Evolutionary conservation across 371 early-diverging fungal genomes (phyloP).

Genomic region (Mortierella sp.): DNA sequence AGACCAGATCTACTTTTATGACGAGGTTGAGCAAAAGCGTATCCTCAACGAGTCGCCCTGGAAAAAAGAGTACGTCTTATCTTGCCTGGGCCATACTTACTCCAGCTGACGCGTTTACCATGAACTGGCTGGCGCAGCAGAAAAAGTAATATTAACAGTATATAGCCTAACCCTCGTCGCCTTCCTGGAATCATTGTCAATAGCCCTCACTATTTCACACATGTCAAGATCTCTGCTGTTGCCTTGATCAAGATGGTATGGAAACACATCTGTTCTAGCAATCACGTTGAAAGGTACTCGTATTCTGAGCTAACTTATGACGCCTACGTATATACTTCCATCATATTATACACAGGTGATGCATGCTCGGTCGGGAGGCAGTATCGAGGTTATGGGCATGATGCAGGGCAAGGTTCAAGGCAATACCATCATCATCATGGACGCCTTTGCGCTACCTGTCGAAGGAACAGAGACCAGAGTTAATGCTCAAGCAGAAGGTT

Average conservation of each 20-base stretch:
- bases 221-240: slow-evolving; percentile 93
- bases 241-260: slow-evolving; percentile 97
- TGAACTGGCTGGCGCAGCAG: slow-evolving; percentile 35
- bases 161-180: no score
- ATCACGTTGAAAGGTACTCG: background rate
- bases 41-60: slow-evolving; percentile 80
- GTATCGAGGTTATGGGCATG: slow-evolving; percentile 97
- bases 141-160: no score
- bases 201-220: slow-evolving; percentile 92
- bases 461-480: slow-evolving; percentile 99
- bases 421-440: slow-evolving; percentile 94
- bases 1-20: slow-evolving; percentile 84
- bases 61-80: slow-evolving; percentile 77
- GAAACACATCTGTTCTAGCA: background rate
- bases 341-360: slow-evolving; percentile 71
- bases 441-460: slow-evolving; percentile 97
- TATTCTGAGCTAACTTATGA: background rate
- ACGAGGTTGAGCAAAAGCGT: slow-evolving; percentile 76
- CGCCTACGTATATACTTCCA: background rate
- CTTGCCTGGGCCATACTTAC: background rate
- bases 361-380: slow-evolving; percentile 97
- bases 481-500: slow-evolving; percentile 93
- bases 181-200: background rate
- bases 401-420: slow-evolving; percentile 96
- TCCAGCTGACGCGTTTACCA: slow-evolving; percentile 17